These are phyloP conservation scores for Talaromyces borbonicus DNA, from an alignment of 495 filamentous ascomycete genomes.

Conservation along the genomic window DNA sequence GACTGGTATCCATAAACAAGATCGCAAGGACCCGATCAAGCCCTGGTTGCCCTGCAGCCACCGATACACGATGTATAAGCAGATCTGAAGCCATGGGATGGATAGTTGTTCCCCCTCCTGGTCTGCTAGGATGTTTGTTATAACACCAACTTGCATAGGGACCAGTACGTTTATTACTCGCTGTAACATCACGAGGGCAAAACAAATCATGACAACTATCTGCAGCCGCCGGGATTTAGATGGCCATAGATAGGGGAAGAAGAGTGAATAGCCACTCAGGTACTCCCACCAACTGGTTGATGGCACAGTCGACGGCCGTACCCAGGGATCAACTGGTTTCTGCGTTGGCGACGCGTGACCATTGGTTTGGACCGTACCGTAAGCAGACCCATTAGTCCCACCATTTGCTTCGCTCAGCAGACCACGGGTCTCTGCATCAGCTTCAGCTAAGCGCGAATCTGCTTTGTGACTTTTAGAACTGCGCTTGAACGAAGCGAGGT, in stretches of 20 bases:
- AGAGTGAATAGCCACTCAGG: conserved; percentile 71
- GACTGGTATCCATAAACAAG: conserved; percentile 88
- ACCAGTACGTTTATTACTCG: conserved; percentile 73
- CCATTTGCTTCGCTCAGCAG: conserved; percentile 38
- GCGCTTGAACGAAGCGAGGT: conserved; percentile 41
- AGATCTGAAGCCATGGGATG: conserved; percentile 62
- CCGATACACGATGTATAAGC: conserved; percentile 68
- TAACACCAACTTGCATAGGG: conserved; percentile 61
- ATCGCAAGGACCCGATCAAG: conserved; percentile 69
- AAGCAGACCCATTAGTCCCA: conserved; percentile 37
- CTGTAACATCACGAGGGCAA: conserved; percentile 64
- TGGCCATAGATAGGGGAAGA: conserved; percentile 94
- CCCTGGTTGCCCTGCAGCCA: conserved; percentile 85
- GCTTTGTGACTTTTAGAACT: conserved; percentile 19
- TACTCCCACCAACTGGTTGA: conserved; percentile 86
- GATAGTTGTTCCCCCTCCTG: conserved; percentile 34
- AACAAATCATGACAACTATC: conserved; percentile 67
- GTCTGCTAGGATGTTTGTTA: conserved; percentile 56
- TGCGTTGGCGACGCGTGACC: conserved; percentile 24
- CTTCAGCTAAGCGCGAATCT: conserved; percentile 19
- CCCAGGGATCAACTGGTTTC: conserved; percentile 47
- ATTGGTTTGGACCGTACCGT: conserved; percentile 37
- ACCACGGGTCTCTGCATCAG: conserved; percentile 45
- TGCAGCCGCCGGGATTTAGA: conserved; percentile 63
- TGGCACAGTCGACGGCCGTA: conserved; percentile 53